Evolutionary conservation across 2,329 filamentous ascomycete species (phyloP).

Genomic region (Fusarium marasasianum): DNA sequence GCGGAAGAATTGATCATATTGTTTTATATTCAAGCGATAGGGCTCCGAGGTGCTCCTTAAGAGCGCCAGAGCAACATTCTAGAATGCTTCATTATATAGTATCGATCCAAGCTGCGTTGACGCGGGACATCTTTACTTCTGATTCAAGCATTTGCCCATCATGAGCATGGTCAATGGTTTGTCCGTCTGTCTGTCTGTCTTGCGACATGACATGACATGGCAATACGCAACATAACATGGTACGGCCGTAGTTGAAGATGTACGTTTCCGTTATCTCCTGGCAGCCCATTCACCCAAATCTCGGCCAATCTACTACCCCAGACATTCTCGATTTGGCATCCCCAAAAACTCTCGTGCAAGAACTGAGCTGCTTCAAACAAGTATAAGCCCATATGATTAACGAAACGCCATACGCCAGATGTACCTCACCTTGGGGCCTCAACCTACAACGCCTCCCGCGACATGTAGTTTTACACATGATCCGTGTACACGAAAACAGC

Average conservation of each 20-base stretch:
- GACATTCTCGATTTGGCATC: not conserved
- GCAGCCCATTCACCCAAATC: not conserved
- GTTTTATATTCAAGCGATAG: not conserved
- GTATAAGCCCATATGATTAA: slow-evolving; percentile 39
- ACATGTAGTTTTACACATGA: slow-evolving; percentile 20
- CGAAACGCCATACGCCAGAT: slow-evolving; percentile 40
- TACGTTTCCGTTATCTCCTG: not conserved
- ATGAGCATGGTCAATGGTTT: not conserved
- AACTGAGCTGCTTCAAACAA: slow-evolving; percentile 39
- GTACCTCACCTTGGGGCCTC: slow-evolving; percentile 42
- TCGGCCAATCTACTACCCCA: not conserved
- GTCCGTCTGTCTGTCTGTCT: not conserved
- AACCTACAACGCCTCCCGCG: slow-evolving; percentile 35
- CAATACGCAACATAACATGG: not conserved
- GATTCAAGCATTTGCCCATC: not conserved
- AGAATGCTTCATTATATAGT: not conserved
- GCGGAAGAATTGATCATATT: not conserved
- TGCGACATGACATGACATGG: not conserved
- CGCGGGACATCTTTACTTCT: not conserved
- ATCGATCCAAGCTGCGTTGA: not conserved
- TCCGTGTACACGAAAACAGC: slow-evolving; percentile 2
- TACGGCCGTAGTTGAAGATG: not conserved
- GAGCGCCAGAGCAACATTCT: not conserved
- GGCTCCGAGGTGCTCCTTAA: not conserved
- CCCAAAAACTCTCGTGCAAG: slow-evolving; percentile 10